Percentiles rank a stretch among this genome's conserved stretches.
Conservation (phyloP, 2,329 filamentous ascomycete genomes). For the Monosporascus sp. region DNA sequence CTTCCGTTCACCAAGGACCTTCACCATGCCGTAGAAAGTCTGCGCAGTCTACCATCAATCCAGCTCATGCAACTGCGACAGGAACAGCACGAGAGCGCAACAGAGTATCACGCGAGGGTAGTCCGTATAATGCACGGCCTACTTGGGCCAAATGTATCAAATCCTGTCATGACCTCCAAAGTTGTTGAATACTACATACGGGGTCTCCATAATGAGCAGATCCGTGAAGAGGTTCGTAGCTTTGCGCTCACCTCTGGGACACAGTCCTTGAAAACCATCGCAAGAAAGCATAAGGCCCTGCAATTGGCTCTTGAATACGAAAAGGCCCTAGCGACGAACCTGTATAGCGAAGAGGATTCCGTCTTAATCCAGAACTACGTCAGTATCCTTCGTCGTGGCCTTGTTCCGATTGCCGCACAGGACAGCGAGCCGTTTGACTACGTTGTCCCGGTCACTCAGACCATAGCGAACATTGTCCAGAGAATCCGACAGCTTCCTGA, state of each 20-base stretch:
- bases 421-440: constrained; percentile 22
- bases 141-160: constrained; percentile 17
- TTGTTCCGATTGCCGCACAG: constrained; percentile 15
- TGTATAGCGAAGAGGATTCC: constrained; percentile 35
- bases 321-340: constrained; percentile 41
- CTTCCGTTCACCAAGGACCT: constrained; percentile 48
- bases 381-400: constrained; percentile 38
- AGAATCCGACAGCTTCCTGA: constrained; percentile 41
- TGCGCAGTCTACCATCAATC: constrained; percentile 48
- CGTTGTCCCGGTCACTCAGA: constrained; percentile 32
- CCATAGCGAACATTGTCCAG: constrained; percentile 29
- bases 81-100: constrained; percentile 44
- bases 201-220: constrained; percentile 43
- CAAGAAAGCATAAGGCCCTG: constrained; percentile 47
- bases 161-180: constrained; percentile 10
- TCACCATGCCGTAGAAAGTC: constrained; percentile 37
- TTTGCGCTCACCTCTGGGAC: constrained; percentile 23
- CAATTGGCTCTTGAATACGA: constrained; percentile 53
- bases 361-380: constrained; percentile 43
- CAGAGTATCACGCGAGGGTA: constrained; percentile 43
- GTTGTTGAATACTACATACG: constrained; percentile 39
- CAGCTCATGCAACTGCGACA: constrained; percentile 51
- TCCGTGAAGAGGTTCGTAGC: constrained; percentile 36
- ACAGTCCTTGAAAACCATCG: constrained; percentile 34
- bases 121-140: constrained; percentile 33